Evolutionary conservation across 148 eudicot species (phyloP).

Genomic region (Rhododendron mucronatum): DNA sequence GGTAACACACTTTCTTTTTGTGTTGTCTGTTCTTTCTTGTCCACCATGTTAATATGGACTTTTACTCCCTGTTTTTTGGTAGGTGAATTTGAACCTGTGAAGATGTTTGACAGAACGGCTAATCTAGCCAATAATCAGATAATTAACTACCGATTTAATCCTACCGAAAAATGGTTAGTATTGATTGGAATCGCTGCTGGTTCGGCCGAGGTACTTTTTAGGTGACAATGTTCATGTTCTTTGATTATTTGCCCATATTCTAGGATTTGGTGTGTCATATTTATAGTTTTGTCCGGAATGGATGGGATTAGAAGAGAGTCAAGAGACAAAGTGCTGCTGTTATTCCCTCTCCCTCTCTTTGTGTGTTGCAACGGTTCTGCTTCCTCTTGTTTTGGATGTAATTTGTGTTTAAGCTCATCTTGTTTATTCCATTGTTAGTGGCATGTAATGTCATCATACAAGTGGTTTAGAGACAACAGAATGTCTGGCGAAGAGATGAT

Average conservation of each 20-base stretch:
- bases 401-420: too few relatives aligned
- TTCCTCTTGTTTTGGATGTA: too few relatives aligned
- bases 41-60: neutral
- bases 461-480: too few relatives aligned
- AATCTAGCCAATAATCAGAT: too few relatives aligned
- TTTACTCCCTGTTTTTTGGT: neutral
- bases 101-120: slow-evolving; percentile 68
- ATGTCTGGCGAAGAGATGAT: too few relatives aligned
- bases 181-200: slow-evolving; percentile 36
- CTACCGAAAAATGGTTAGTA: too few relatives aligned
- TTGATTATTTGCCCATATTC: neutral
- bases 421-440: too few relatives aligned
- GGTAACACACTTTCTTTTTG: slow-evolving; percentile 29
- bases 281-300: neutral
- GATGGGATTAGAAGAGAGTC: neutral
- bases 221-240: neutral
- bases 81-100: slow-evolving; percentile 86
- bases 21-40: neutral
- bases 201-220: slow-evolving; percentile 57
- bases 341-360: neutral
- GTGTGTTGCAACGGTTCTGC: too few relatives aligned
- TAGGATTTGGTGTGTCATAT: neutral
- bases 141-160: too few relatives aligned
- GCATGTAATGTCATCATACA: too few relatives aligned
- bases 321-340: neutral